Conservation (phyloP, 352 stramenopile species). For the Peronosclerospora sorghi region DNA sequence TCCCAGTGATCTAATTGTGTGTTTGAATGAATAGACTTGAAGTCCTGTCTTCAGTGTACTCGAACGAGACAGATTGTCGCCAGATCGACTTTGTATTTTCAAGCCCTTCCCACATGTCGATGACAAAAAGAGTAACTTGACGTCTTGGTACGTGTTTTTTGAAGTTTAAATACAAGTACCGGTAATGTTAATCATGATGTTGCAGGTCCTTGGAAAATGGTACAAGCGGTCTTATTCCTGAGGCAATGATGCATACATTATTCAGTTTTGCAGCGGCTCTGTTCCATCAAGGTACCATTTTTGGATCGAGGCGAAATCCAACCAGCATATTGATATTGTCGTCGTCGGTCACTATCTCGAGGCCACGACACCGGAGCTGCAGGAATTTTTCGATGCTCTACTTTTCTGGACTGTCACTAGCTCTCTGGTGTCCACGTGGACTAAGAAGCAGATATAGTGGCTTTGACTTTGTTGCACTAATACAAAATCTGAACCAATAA, state of each 20-base stretch:
- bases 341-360: slow-evolving; percentile 66
- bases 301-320: slow-evolving; percentile 57
- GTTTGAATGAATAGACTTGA: slow-evolving; percentile 22
- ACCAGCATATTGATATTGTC: slow-evolving; percentile 37
- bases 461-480: too few relatives aligned
- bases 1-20: slow-evolving; percentile 1
- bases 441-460: slow-evolving; percentile 39
- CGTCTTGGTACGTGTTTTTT: slow-evolving; percentile 38
- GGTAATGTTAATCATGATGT: not conserved
- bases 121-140: slow-evolving; percentile 48
- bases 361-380: slow-evolving; percentile 33
- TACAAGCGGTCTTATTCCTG: slow-evolving; percentile 36
- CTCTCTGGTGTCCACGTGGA: slow-evolving; percentile 48
- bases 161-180: not conserved
- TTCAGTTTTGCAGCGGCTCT: slow-evolving; percentile 57
- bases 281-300: slow-evolving; percentile 57
- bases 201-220: slow-evolving; percentile 63
- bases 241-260: slow-evolving; percentile 61
- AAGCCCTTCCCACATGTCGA: slow-evolving; percentile 59
- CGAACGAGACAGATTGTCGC: slow-evolving; percentile 31
- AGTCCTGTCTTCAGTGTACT: slow-evolving; percentile 52
- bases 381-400: slow-evolving; percentile 28
- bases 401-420: slow-evolving; percentile 37
- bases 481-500: too few relatives aligned
- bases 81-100: slow-evolving; percentile 57